Conservation (phyloP, 192 early-diverging fungal genomes). For the Chytriomyces hyalinus region DNA sequence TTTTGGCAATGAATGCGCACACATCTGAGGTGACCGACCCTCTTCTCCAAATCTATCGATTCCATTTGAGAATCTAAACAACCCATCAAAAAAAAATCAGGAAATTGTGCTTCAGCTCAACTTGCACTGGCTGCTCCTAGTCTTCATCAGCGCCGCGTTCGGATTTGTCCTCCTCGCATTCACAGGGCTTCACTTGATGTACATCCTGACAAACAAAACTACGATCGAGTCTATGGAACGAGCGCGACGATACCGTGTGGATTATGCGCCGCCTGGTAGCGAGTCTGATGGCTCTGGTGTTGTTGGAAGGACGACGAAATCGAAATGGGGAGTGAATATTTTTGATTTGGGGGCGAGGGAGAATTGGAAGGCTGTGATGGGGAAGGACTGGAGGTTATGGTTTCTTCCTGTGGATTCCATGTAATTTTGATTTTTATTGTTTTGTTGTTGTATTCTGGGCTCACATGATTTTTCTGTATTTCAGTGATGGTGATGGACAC, state of each 20-base stretch:
- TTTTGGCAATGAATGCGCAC: conserved; percentile 10
- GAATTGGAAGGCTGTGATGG: conserved; percentile 48
- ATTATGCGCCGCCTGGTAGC: background rate
- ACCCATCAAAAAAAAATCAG: conserved; percentile 4
- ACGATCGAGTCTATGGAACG: conserved; percentile 55
- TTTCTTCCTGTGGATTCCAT: conserved; percentile 46
- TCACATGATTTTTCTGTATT: background rate
- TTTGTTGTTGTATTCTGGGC: background rate
- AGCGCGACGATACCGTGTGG: conserved; percentile 23
- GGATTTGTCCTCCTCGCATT: conserved; percentile 48
- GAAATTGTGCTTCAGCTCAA: conserved; percentile 30
- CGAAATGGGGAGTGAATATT: conserved; percentile 36
- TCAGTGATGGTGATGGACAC: conserved; percentile 53
- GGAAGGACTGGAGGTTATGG: conserved; percentile 43
- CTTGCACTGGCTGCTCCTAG: conserved; percentile 38
- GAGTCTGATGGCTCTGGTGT: background rate
- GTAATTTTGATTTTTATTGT: conserved; percentile 30
- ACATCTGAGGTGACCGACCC: conserved; percentile 13
- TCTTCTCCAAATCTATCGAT: background rate
- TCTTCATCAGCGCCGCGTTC: conserved; percentile 50
- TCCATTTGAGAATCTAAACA: background rate
- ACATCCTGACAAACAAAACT: conserved; percentile 49
- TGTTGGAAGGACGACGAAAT: background rate
- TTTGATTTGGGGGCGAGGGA: conserved; percentile 46
- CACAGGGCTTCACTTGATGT: conserved; percentile 38